A percentile compares a stretch with the other conserved stretches of the same genome.
These are phyloP conservation scores for Cryptococcus depauperatus DNA, from an alignment of 1,284 basidiomycete genomes.

Conservation along the genomic window DNA sequence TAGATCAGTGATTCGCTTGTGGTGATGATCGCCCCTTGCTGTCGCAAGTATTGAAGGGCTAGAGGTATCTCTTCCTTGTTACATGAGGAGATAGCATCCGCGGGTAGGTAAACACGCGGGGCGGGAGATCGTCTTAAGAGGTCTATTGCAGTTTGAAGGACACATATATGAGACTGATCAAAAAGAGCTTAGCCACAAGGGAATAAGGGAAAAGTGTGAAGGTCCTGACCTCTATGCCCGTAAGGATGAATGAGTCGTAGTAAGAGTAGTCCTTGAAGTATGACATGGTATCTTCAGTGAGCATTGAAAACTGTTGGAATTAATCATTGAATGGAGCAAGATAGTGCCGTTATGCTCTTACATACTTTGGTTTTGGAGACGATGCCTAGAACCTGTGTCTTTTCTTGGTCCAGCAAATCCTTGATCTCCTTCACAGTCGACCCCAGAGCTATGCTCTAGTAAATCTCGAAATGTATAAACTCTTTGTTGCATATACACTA, in stretches of 20 bases:
- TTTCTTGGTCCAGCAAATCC: background rate
- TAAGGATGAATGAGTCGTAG: conserved; percentile 60
- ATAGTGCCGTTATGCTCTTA: no score
- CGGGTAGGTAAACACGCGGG: conserved; percentile 51
- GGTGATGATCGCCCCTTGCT: conserved; percentile 65
- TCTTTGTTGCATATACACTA: background rate
- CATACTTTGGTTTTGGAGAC: conserved; percentile 36
- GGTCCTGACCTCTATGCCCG: conserved; percentile 62
- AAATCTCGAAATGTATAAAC: background rate
- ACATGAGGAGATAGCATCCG: conserved; percentile 75
- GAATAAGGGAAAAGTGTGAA: background rate
- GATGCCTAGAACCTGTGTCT: conserved; percentile 34
- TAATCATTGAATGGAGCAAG: conserved; percentile 39
- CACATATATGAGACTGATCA: conserved; percentile 68
- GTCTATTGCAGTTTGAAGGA: conserved; percentile 70
- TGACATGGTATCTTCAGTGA: conserved; percentile 57
- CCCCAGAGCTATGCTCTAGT: conserved; percentile 9
- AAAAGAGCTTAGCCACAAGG: background rate
- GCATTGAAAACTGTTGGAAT: conserved; percentile 69
- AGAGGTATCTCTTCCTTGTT: conserved; percentile 52
- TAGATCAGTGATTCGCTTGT: conserved; percentile 77
- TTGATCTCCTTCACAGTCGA: conserved; percentile 9
- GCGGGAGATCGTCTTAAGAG: conserved; percentile 45
- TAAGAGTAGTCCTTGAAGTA: conserved; percentile 46
- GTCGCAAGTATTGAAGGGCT: conserved; percentile 55